A percentile compares a stretch with the other conserved stretches of the same genome.
Conservation (phyloP, 1,284 basidiomycete species). For the Cutaneotrichosporon sp. region DNA sequence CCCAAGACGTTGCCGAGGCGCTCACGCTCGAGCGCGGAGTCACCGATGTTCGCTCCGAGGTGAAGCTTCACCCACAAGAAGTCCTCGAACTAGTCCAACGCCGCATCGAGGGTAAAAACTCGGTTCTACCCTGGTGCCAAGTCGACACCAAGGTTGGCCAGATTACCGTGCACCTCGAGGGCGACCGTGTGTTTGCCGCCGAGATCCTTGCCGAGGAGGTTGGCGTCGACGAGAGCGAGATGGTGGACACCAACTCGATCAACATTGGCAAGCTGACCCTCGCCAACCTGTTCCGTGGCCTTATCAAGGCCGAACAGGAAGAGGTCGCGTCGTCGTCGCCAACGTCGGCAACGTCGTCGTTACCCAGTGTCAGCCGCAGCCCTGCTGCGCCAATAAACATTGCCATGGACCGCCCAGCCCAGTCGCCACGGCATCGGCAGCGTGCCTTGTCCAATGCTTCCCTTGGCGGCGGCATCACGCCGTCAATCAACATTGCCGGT, state of each 20-base stretch:
- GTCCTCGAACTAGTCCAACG: slow-evolving; percentile 80
- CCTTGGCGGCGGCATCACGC: slow-evolving; percentile 18
- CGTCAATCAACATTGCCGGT: slow-evolving; percentile 54
- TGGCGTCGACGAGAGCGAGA: slow-evolving; percentile 58
- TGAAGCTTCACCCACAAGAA: slow-evolving; percentile 53
- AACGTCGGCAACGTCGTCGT: slow-evolving; percentile 17
- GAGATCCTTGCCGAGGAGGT: slow-evolving; percentile 93
- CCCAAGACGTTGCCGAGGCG: slow-evolving; percentile 61
- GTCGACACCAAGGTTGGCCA: slow-evolving; percentile 87
- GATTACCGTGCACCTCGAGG: slow-evolving; percentile 79
- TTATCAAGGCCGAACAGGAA: slow-evolving; percentile 45
- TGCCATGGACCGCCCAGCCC: slow-evolving; percentile 24
- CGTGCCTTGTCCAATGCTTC: slow-evolving; percentile 25
- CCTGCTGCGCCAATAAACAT: slow-evolving; percentile 35
- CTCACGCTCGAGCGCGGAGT: slow-evolving; percentile 41
- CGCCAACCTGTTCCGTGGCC: slow-evolving; percentile 42
- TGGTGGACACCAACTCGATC: slow-evolving; percentile 64
- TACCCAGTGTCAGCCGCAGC: slow-evolving; percentile 28
- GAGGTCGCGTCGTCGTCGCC: slow-evolving; percentile 27
- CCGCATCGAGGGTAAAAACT: slow-evolving; percentile 86
- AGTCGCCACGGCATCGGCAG: slow-evolving; percentile 29
- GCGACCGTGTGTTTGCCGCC: slow-evolving; percentile 77
- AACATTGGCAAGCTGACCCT: slow-evolving; percentile 49
- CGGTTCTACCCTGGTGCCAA: slow-evolving; percentile 76
- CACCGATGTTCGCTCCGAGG: slow-evolving; percentile 35